phyloP scores from a whole-genome alignment of 352 stramenopile genomes.

The Phytophthora hybrid region DNA sequence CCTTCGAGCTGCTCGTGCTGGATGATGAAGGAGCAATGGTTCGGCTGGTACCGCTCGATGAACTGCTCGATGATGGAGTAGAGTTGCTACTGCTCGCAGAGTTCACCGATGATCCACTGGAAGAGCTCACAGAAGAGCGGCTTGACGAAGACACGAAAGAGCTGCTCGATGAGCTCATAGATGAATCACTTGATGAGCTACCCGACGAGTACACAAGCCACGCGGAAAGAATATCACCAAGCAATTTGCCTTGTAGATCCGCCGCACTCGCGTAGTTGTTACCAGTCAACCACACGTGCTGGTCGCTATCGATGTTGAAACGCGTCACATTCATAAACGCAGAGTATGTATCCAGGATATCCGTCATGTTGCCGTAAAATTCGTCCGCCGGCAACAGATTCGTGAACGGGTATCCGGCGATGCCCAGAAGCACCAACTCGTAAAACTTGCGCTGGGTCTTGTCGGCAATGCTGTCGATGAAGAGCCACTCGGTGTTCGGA shows the following conservation, averaged over 20 bases:
- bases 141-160: not conserved
- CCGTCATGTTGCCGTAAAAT: slow-evolving; percentile 44
- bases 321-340: slow-evolving; percentile 23
- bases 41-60: not conserved
- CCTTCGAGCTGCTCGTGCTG: slow-evolving; percentile 1
- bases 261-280: slow-evolving; percentile 16
- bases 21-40: not conserved
- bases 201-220: slow-evolving; percentile 7
- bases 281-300: slow-evolving; percentile 30
- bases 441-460: slow-evolving; percentile 59
- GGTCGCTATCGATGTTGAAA: slow-evolving; percentile 27
- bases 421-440: slow-evolving; percentile 44
- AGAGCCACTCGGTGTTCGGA: slow-evolving; percentile 48
- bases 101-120: not conserved
- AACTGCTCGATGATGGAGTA: not conserved
- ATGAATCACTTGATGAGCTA: not conserved
- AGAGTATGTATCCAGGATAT: slow-evolving; percentile 43
- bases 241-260: not conserved
- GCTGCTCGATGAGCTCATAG: not conserved
- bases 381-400: slow-evolving; percentile 38
- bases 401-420: slow-evolving; percentile 51
- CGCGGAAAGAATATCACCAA: slow-evolving; percentile 14
- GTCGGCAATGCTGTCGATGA: slow-evolving; percentile 56
- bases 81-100: not conserved
- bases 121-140: not conserved